Percentiles rank a stretch among this genome's conserved stretches.
phyloP scores from a whole-genome alignment of 1,284 basidiomycete species.

The Boletus calvinii region DNA sequence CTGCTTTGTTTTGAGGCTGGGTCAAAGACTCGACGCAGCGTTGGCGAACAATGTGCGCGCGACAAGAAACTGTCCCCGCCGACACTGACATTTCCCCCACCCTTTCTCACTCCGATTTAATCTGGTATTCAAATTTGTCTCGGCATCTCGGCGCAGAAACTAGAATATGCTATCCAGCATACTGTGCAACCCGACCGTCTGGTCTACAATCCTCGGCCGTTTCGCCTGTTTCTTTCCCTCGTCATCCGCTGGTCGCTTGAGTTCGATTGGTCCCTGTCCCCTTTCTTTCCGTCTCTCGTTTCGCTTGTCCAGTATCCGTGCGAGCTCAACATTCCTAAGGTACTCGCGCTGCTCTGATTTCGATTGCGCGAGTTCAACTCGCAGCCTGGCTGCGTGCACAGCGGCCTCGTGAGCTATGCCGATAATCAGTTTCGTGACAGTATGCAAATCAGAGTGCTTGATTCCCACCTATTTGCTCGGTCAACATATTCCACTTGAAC shows the following conservation, averaged over 20 bases:
- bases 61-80: constrained; percentile 43
- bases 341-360: constrained; percentile 91
- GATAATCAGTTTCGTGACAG: constrained; percentile 10
- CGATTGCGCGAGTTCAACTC: constrained; percentile 88
- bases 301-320: constrained; percentile 87
- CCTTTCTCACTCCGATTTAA: constrained; percentile 50
- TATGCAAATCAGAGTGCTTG: neutral
- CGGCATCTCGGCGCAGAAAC: constrained; percentile 23
- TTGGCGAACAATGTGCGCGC: constrained; percentile 63
- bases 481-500: constrained; percentile 99
- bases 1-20: constrained; percentile 54
- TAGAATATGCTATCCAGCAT: constrained; percentile 61
- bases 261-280: constrained; percentile 42
- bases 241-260: constrained; percentile 27
- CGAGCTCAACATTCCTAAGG: constrained; percentile 92
- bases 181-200: constrained; percentile 40
- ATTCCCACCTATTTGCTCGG: constrained; percentile 92
- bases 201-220: constrained; percentile 18
- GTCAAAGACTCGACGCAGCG: constrained; percentile 52
- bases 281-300: constrained; percentile 66
- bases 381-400: constrained; percentile 81
- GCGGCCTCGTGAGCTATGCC: constrained; percentile 88
- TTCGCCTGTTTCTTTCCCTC: constrained; percentile 29
- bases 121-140: constrained; percentile 13
- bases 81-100: constrained; percentile 21